Base-by-base conservation (phyloP, 225 moss, liverwort and hornwort genomes). In the Bryum argenteum region DNA sequence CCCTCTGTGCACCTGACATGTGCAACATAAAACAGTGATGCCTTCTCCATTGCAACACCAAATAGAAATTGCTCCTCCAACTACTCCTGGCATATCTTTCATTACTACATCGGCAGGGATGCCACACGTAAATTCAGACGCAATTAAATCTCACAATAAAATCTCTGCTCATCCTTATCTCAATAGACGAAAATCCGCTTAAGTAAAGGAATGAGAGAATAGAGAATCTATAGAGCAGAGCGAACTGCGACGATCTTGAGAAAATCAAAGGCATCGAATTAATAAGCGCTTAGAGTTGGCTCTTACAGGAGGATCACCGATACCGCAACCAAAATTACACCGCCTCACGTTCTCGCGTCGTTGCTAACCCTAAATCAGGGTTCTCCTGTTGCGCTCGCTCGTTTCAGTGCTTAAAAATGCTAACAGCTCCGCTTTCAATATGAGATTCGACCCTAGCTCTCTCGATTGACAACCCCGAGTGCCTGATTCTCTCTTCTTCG, bases 261-360 rank as follows among this genome's bases (percentile, higher is more conserved):
- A 33, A 22, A 58, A 33, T 8, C 15, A 15, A 5, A 66, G 48
- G 14, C 21, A 48, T 20, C 10, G n/a, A 67, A 67, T 21, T 23
- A 7, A 9, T 33, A 58, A 68, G 63, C 9, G 15, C 1, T 38
- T 9, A 19, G 10, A 66, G 61, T 20, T 61, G 64, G 77, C 77
- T 69, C 81, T 81, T 81, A 81, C 81, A 81, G 81, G 54, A 54
- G 15, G 43, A 65, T 72, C 63, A 72, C 57, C 72, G 58, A 58
- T 40, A 69, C 73, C 6, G 75, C 72, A 67, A 58, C 66, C 20
- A 39, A 52, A 66, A 21, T 11, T 65, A 73, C 43, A 57, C 63
- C 43, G 54, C 66, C 60, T 12, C 54, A 24, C 56, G 10, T 64
- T 26, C 65, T 26, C 65, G 24, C 40, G 38, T 67, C 47, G 48